Base-by-base conservation (phyloP, 2,329 filamentous ascomycete species). In the Nannizzia gypsea region DNA sequence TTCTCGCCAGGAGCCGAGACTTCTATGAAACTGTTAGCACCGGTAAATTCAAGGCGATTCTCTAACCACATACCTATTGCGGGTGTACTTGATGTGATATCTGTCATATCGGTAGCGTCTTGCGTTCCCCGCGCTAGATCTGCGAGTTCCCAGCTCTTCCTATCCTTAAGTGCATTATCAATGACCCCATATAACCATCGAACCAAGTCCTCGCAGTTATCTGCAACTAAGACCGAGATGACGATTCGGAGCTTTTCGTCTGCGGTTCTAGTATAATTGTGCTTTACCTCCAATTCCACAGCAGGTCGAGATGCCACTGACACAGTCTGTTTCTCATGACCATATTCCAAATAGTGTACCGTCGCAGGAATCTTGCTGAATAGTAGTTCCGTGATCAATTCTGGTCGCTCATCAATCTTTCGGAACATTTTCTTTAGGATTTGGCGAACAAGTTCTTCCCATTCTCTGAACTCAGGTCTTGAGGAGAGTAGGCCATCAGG, bases 331-430 rank as follows among this genome's bases (percentile, higher is more conserved):
- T 86, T 89, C 67, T 96, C 90, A 66, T 89, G 87, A 0, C 93
- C 93, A 68, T 91, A 90, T 69, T 97, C 91, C 3, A 99, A 80
- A 70, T 90, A 97, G 73, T 88, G 89, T 0, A 90, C 81, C 0
- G 89, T 96, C 52, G 83, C 82, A 57, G 85, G 86, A 60, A 90
- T 87, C 73, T 99, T 99, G 72, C 89, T 95, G 73, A 99, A 99
- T 13, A 99, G 79, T 80, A 99, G 83, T 73, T 99, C 93, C 0
- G 95, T 86, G 56, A 95, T 81, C 44, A 96, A 78, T 63, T 92
- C 89, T 0, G 90, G 90, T 48, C 90, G 83, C 65, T 96, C 85
- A 63, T 93, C 83, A 1, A 97, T 80, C 74, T 93, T 95, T 68
- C 88, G 90, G 59, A 89, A 81, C 64, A 92, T 87, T 68, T 86